These are phyloP conservation scores for Pseudozyma thailandica DNA, from an alignment of 1,284 basidiomycete genomes.

Conservation along the genomic window DNA sequence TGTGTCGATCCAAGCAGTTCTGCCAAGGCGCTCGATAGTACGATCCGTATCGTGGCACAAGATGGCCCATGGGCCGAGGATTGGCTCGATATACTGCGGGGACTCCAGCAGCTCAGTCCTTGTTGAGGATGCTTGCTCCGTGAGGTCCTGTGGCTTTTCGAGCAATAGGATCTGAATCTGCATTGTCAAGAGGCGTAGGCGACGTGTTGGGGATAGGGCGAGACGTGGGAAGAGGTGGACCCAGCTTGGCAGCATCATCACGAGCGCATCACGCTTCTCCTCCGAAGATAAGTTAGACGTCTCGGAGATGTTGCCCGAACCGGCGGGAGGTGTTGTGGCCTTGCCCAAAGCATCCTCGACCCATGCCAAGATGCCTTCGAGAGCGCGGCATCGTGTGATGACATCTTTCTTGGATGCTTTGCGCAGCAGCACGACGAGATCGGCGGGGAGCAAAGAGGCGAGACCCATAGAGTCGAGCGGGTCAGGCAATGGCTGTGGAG, in stretches of 20 bases:
- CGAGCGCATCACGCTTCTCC: constrained; percentile 71
- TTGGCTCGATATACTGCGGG: constrained; percentile 75
- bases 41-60: constrained; percentile 80
- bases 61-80: constrained; percentile 84
- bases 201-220: constrained; percentile 82
- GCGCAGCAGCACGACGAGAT: constrained; percentile 83
- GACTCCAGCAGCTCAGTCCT: constrained; percentile 75
- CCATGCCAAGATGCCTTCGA: constrained; percentile 86
- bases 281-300: constrained; percentile 23
- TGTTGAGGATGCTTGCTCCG: constrained; percentile 64
- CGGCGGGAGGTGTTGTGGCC: constrained; percentile 56
- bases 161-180: constrained; percentile 79
- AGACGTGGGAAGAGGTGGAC: constrained; percentile 87
- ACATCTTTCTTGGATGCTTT: constrained; percentile 90
- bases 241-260: constrained; percentile 85
- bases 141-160: constrained; percentile 49
- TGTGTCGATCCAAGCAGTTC: constrained; percentile 72
- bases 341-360: constrained; percentile 71
- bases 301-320: constrained; percentile 58
- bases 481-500: constrained; percentile 83
- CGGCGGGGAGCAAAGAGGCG: constrained; percentile 72
- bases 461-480: constrained; percentile 90
- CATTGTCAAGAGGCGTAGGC: constrained; percentile 78
- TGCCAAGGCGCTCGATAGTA: constrained; percentile 73
- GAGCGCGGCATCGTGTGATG: constrained; percentile 83